Evolutionary conservation across 208 protist genomes (phyloP).

Genomic region (Crithidia brevicula): DNA sequence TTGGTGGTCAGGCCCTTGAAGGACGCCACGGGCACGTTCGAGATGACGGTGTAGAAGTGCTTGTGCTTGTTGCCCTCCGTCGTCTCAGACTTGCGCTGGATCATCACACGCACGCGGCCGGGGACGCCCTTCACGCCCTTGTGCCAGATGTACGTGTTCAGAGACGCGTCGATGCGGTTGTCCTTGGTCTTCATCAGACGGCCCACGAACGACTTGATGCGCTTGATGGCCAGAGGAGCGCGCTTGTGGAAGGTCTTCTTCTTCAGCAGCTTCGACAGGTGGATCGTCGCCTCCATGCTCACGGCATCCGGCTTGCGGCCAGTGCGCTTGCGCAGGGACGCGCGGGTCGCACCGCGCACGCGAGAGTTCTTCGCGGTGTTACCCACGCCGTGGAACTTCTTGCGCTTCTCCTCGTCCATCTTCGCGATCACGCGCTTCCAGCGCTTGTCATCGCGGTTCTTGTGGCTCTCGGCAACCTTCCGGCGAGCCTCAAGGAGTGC

Average conservation of each 20-base stretch:
- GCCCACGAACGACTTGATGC: conserved; percentile 94
- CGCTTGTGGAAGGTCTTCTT: conserved; percentile 97
- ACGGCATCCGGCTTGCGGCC: conserved; percentile 90
- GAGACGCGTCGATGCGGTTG: conserved; percentile 96
- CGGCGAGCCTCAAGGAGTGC: conserved; percentile 77
- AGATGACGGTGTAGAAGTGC: conserved; percentile 93
- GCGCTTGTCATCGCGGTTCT: conserved; percentile 85
- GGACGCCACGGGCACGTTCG: conserved; percentile 79
- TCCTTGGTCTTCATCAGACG: conserved; percentile 97
- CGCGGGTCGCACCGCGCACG: conserved; percentile 81
- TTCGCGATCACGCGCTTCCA: conserved; percentile 90
- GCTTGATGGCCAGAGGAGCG: conserved; percentile 96
- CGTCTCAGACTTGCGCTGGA: conserved; percentile 90
- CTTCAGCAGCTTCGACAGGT: conserved; percentile 97
- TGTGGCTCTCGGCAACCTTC: conserved; percentile 74
- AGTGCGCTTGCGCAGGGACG: conserved; percentile 81
- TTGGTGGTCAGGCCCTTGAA: conserved; percentile 90
- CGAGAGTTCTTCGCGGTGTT: conserved; percentile 89
- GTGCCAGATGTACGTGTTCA: conserved; percentile 98
- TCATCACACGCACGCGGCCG: conserved; percentile 94
- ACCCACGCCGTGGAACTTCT: conserved; percentile 86
- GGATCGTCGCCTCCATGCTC: conserved; percentile 97
- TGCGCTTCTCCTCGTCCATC: conserved; percentile 87
- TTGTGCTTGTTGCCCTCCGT: conserved; percentile 84
- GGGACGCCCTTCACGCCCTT: conserved; percentile 96